phyloP scores from a whole-genome alignment of 805 yeast species.

The Blastobotrys robertii region DNA sequence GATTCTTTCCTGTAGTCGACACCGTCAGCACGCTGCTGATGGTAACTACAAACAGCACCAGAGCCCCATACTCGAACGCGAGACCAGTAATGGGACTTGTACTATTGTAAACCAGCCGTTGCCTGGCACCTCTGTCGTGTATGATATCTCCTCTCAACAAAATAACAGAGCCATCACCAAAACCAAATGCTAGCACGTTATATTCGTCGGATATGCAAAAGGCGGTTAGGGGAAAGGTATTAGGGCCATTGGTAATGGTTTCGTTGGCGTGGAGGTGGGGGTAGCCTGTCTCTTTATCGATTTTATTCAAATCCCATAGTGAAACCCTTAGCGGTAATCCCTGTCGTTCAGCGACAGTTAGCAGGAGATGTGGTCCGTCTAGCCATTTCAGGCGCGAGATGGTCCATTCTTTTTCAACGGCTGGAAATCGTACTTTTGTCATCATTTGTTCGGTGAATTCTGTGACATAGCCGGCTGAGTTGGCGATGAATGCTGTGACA shows the following conservation, averaged over 20 bases:
- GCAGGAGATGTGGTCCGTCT: constrained; percentile 40
- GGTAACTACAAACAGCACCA: constrained; percentile 61
- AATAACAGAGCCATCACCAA: constrained; percentile 74
- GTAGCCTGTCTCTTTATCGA: constrained; percentile 14
- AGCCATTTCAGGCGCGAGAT: constrained; percentile 49
- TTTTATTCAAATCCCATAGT: constrained; percentile 60
- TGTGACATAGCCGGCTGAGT: constrained; percentile 43
- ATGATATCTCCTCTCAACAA: constrained; percentile 79
- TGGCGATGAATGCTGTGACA: constrained; percentile 49
- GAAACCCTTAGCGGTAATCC: constrained; percentile 61
- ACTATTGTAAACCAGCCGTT: constrained; percentile 64
- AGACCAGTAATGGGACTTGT: constrained; percentile 77
- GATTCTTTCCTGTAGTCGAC: constrained; percentile 68
- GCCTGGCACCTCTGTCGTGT: constrained; percentile 85
- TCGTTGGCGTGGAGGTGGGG: constrained; percentile 52
- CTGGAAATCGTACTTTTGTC: constrained; percentile 42
- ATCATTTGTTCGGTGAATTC: constrained; percentile 44
- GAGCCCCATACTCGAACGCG: constrained; percentile 38
- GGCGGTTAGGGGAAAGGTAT: constrained; percentile 69
- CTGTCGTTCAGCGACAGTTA: constrained; percentile 61
- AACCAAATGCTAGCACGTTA: constrained; percentile 65
- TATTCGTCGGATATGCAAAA: constrained; percentile 45
- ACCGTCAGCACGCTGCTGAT: constrained; percentile 62
- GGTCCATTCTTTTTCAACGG: constrained; percentile 56
- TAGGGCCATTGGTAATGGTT: constrained; percentile 57